Base-by-base conservation (phyloP, 768 basidiomycete species). In the Kwoniella heveanensis region DNA sequence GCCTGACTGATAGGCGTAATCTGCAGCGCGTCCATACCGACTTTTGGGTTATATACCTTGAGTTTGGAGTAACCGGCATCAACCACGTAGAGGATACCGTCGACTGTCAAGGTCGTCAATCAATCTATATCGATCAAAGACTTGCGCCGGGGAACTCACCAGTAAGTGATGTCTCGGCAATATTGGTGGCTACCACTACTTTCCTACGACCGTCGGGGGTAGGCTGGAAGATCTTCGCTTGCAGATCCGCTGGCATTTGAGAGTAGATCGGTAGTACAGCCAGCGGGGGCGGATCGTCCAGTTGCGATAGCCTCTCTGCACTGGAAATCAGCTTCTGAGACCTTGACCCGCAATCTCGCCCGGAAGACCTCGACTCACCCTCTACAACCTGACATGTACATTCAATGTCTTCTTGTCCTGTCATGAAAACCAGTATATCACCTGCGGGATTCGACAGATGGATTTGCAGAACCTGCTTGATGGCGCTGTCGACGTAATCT, bases 1-100 rank as follows among this genome's bases (percentile, higher is more conserved):
- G 96, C 96, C 77, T 98, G 95, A 81, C 92, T 95, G 83, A 99
- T 93, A 1, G 96, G 96, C 5, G 96, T 99, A 69, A 99, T 98
- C 79, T 99, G 96, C 55, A 99, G 83, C 2, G 96, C 93, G 74
- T 98, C 96, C 96, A 99, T 99, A 65, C 96, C 96, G 64, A 98
- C 92, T 79, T 93, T 92, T 17, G 96, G 94, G 77, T 98, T 99
- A 83, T 99, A 98, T 22, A 98, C 95, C 81, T 97, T 97, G 66
- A 99, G 83, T 80, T 98, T 99, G 24, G 91, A 96, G 80, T 92
- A 98, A 0, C 96, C 96, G 0, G 91, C 87, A 77, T 99, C 96
- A 1, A 99, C 91, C 26, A 99, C 96, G 70, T 89, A 99, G 37
- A 96, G 83, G 76, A 99, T 99, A 72, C 96, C 96, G 70, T 99